These are phyloP conservation scores for Krasilnikovozyma curviuscula DNA, from an alignment of 768 basidiomycete genomes.

Conservation along the genomic window DNA sequence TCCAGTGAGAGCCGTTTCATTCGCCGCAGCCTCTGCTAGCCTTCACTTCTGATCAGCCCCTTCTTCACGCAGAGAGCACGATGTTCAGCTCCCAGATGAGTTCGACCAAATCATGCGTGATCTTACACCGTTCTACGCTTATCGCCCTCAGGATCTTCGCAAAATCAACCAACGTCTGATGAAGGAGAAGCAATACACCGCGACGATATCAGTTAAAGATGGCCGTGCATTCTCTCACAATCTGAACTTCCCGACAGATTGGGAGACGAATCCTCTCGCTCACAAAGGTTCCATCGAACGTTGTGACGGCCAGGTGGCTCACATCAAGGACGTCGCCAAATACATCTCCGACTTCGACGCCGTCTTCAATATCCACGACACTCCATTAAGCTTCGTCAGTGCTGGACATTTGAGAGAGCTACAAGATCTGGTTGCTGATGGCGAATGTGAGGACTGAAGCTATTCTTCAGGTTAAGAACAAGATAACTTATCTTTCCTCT, in stretches of 20 bases:
- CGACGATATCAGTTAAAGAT: background rate
- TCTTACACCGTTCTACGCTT: slow-evolving; percentile 19
- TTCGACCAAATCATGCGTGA: slow-evolving; percentile 21
- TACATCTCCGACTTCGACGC: slow-evolving; percentile 17
- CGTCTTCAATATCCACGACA: slow-evolving; percentile 20
- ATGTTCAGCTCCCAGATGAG: slow-evolving; percentile 22
- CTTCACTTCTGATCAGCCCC: no score
- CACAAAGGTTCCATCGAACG: slow-evolving; percentile 16
- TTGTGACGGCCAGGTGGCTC: slow-evolving; percentile 17
- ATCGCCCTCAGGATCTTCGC: slow-evolving; percentile 19
- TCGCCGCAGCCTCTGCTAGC: no score
- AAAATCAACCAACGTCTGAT: slow-evolving; percentile 5
- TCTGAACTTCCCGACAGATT: background rate
- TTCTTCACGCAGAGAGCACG: slow-evolving; percentile 14
- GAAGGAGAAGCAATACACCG: slow-evolving; percentile 2
- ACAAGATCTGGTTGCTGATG: slow-evolving; percentile 16
- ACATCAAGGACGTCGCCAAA: slow-evolving; percentile 13
- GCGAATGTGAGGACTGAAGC: slow-evolving; percentile 18
- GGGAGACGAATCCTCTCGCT: background rate
- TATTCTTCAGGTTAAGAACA: background rate
- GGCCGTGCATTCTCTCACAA: slow-evolving; percentile 1
- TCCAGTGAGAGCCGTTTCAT: no score
- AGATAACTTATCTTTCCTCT: slow-evolving; percentile 10
- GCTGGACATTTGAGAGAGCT: slow-evolving; percentile 18
- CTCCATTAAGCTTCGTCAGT: slow-evolving; percentile 15